A percentile compares a stretch with the other conserved stretches of the same genome.
These are phyloP conservation scores for Xylariales sp. DNA, from an alignment of 2,329 filamentous ascomycete genomes.

Conservation along the genomic window DNA sequence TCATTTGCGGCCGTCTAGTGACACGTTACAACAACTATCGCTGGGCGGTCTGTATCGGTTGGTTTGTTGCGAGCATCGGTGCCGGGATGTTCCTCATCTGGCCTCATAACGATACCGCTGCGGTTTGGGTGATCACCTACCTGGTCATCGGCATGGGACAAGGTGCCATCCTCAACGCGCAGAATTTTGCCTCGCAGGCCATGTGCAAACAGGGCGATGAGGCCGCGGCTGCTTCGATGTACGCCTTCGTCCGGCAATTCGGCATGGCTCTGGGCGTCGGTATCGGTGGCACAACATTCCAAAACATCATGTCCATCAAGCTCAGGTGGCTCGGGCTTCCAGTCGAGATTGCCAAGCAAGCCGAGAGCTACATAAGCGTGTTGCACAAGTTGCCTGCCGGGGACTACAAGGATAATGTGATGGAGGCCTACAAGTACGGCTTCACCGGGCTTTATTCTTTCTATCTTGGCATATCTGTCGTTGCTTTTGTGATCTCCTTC, in stretches of 20 bases:
- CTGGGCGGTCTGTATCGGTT: conserved; percentile 54
- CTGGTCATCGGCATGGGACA: conserved; percentile 53
- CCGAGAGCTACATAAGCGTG: conserved; percentile 44
- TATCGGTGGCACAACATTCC: conserved; percentile 55
- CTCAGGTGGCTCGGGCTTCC: conserved; percentile 49
- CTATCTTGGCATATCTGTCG: conserved; percentile 40
- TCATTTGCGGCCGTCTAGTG: conserved; percentile 45
- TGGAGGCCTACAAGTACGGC: conserved; percentile 43
- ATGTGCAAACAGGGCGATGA: conserved; percentile 53
- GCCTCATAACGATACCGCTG: conserved; percentile 42
- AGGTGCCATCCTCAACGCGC: conserved; percentile 54
- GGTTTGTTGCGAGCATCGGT: conserved; percentile 43
- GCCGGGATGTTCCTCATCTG: conserved; percentile 38
- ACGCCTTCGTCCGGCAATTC: conserved; percentile 55
- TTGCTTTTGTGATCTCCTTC: conserved; percentile 37
- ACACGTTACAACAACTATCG: conserved; percentile 46
- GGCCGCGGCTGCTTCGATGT: conserved; percentile 55
- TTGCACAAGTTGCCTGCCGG: conserved; percentile 37
- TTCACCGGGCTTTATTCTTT: conserved; percentile 41
- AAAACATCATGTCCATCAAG: conserved; percentile 54
- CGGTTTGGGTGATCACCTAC: conserved; percentile 52
- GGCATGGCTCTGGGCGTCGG: conserved; percentile 57
- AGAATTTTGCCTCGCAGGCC: conserved; percentile 55
- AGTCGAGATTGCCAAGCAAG: conserved; percentile 45
- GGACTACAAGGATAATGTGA: conserved; percentile 31